Base-by-base conservation (phyloP, 1,284 basidiomycete genomes). In the Ceratobasidium sp. region DNA sequence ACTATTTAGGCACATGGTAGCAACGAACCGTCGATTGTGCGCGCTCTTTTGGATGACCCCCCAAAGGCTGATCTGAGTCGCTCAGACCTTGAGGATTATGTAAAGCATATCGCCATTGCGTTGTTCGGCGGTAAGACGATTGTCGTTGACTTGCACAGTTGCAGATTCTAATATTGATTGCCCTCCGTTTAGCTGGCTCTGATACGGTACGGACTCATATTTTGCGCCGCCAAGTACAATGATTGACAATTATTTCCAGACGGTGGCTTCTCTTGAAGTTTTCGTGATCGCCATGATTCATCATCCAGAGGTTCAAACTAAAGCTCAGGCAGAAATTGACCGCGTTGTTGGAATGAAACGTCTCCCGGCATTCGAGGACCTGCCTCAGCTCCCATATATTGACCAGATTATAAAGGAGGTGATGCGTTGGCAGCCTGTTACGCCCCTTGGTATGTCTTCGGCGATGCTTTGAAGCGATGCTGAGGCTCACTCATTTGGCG, bases 251-350 rank as follows among this genome's bases (percentile, higher is more conserved):
- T 34, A 49, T 17, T 37, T 61, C 9, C 11, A 73, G 69, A 73
- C 69, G 25, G 69, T 73, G 13, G 37, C 69, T 22, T 61, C 69
- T 17, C 52, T 73, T 22, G 44, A 73, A 22, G 57, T 66, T 17
- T 76, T 76, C 34, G 44, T 62, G 6, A 37, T 73, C 3, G 69
- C 69, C 2, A 73, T 76, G 73, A 29, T 76, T 13, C 65, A 51
- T 9, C 81, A 68, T 54, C 79, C 76, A 1, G 75, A 79, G 17
- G 65, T 67, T 17, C 79, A 79, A 70, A 29, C 29, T 8, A 80
- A 80, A 61, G 81, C 80, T 5, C 81, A 80, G 44, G 77, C 75
- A 15, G 82, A 82, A 62, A 73, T 82, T 19, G 81, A 82, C 66
- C 56, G 76, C 0, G 80, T 82, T 19, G 78, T 82, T 25, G 81